Conservation (phyloP, 73 alveolate species). For the Paramecium biaurelia region DNA sequence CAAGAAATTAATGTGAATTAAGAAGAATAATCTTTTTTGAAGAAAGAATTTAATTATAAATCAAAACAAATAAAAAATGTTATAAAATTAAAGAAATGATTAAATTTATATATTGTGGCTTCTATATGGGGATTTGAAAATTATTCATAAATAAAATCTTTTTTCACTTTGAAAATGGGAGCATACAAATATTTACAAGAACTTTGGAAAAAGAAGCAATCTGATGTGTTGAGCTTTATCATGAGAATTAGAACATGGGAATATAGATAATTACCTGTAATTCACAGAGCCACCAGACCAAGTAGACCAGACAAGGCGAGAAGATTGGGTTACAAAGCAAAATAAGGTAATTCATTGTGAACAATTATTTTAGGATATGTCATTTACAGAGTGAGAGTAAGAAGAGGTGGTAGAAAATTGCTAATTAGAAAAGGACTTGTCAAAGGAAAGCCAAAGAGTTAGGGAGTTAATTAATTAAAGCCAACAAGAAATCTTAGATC, state of each 20-base stretch:
- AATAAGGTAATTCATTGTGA: conserved; percentile 51
- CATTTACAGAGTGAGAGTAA: conserved; percentile 97
- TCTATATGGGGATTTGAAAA: background rate
- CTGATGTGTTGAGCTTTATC: conserved; percentile 97
- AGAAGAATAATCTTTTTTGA: background rate
- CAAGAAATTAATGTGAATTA: background rate
- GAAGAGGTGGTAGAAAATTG: conserved; percentile 99
- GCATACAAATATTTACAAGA: conserved; percentile 98
- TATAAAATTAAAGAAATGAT: background rate
- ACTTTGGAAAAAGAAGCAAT: conserved; percentile 99
- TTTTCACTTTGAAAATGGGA: conserved; percentile 74
- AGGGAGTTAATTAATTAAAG: conserved; percentile 96
- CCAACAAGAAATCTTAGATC: conserved; percentile 94
- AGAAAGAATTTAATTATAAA: background rate
- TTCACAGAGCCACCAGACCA: conserved; percentile 97
- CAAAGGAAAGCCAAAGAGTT: conserved; percentile 99
- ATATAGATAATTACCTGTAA: conserved; percentile 97
- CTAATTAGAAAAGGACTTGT: conserved; percentile 93
- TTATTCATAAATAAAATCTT: conserved; percentile 17
- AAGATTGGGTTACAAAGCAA: conserved; percentile 98
- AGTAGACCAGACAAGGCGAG: conserved; percentile 99
- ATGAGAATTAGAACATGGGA: conserved; percentile 98
- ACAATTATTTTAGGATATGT: conserved; percentile 88
- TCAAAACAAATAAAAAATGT: background rate
- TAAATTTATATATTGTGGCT: background rate